phyloP scores from a whole-genome alignment of 2,329 filamentous ascomycete species.

The Pseudogymnoascus pannorum region DNA sequence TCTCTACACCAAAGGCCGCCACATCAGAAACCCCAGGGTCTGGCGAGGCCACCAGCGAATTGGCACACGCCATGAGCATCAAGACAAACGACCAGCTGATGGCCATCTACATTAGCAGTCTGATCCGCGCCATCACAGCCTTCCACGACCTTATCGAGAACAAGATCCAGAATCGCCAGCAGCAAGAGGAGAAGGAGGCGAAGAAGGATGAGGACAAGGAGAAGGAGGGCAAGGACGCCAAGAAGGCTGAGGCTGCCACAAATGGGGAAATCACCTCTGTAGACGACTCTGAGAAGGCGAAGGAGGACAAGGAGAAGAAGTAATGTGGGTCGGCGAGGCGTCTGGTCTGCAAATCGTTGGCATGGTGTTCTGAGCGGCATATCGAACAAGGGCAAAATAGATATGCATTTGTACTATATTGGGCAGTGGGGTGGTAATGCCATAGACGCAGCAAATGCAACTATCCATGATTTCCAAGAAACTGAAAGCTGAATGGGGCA shows the following conservation, averaged over 20 bases:
- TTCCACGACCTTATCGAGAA: slow-evolving; percentile 99
- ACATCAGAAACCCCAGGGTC: slow-evolving; percentile 44
- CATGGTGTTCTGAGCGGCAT: slow-evolving; percentile 22
- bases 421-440: slow-evolving; percentile 2
- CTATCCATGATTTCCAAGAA: slow-evolving; percentile 7
- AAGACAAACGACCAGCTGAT: slow-evolving; percentile 99
- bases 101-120: slow-evolving; percentile 92
- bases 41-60: slow-evolving; percentile 60
- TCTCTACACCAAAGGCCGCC: slow-evolving; percentile 72
- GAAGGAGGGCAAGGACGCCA: slow-evolving; percentile 62
- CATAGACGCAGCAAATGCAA: slow-evolving; percentile 8
- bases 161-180: slow-evolving; percentile 98
- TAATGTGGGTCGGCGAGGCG: slow-evolving; percentile 24
- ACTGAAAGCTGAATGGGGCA: not conserved
- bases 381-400: slow-evolving; percentile 17
- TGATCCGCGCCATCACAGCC: slow-evolving; percentile 95
- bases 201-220: slow-evolving; percentile 58
- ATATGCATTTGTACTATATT: slow-evolving; percentile 29
- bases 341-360: slow-evolving; percentile 16
- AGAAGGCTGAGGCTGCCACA: slow-evolving; percentile 45
- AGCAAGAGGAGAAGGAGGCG: slow-evolving; percentile 88
- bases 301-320: slow-evolving; percentile 49
- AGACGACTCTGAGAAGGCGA: slow-evolving; percentile 43
- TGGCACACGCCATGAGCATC: slow-evolving; percentile 94
- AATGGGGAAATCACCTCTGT: slow-evolving; percentile 43